phyloP scores from a whole-genome alignment of 2,329 filamentous ascomycete genomes.

The Colletotrichum sp. region DNA sequence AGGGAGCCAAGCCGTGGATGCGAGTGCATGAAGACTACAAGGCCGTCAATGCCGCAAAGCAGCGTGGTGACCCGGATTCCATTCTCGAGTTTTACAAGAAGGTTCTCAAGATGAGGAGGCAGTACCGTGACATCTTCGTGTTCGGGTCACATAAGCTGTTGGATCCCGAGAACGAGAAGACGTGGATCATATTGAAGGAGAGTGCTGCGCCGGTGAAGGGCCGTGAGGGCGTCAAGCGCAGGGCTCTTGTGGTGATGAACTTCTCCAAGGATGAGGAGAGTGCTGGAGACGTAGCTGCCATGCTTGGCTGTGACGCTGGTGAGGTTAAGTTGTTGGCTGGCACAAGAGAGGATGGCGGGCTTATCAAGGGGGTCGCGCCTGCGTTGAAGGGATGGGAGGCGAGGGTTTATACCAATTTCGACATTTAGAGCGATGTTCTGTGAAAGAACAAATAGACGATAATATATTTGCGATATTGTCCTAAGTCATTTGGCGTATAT shows the following conservation, averaged over 20 bases:
- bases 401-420: constrained; percentile 28
- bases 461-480: not conserved
- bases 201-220: constrained; percentile 23
- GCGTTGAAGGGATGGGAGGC: constrained; percentile 32
- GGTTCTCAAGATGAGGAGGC: constrained; percentile 56
- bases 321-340: constrained; percentile 29
- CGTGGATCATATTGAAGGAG: constrained; percentile 62
- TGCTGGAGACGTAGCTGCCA: constrained; percentile 26
- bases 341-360: constrained; percentile 23
- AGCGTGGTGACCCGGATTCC: constrained; percentile 48
- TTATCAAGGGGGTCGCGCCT: not conserved
- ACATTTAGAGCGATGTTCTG: not conserved
- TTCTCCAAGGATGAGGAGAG: constrained; percentile 44
- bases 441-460: not conserved
- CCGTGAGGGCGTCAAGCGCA: constrained; percentile 25
- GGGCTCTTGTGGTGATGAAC: constrained; percentile 48
- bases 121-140: constrained; percentile 63
- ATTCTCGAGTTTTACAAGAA: constrained; percentile 66
- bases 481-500: too few relatives aligned
- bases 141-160: constrained; percentile 64
- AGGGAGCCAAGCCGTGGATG: constrained; percentile 66
- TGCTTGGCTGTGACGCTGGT: constrained; percentile 24
- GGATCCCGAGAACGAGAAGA: constrained; percentile 52
- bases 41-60: constrained; percentile 59
- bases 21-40: constrained; percentile 64